Percentiles rank a stretch among this genome's conserved stretches.
Evolutionary conservation across 2,329 filamentous ascomycete species (phyloP).

Genomic region (Setomelanomma holmii): DNA sequence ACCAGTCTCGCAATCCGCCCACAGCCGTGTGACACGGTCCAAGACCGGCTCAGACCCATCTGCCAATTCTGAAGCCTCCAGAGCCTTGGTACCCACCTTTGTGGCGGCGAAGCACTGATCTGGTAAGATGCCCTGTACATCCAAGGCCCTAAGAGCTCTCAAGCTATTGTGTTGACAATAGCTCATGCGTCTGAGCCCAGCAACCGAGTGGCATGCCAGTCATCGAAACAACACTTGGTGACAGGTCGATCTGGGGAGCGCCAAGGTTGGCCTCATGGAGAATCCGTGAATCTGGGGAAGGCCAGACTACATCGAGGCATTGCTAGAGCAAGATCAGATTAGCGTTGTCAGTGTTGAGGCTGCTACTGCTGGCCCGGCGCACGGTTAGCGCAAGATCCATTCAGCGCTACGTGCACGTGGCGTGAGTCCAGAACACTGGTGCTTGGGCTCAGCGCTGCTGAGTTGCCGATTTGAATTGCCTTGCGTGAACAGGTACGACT

Average conservation of each 20-base stretch:
- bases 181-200: slow-evolving; percentile 6
- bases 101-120: slow-evolving; percentile 1
- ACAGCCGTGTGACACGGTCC: background rate
- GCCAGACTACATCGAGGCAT: background rate
- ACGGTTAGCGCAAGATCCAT: slow-evolving; percentile 7
- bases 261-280: no score
- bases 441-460: background rate
- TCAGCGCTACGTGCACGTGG: slow-evolving; percentile 13
- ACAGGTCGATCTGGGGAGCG: slow-evolving; percentile 1
- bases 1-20: background rate
- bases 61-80: background rate
- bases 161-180: slow-evolving; percentile 1
- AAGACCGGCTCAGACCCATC: background rate
- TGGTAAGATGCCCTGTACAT: slow-evolving; percentile 5
- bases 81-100: slow-evolving; percentile 1
- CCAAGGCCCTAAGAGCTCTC: background rate
- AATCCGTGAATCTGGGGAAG: slow-evolving; percentile 2
- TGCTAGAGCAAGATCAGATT: background rate
- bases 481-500: background rate
- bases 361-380: slow-evolving; percentile 8
- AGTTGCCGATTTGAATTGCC: slow-evolving; percentile 8
- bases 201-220: slow-evolving; percentile 9
- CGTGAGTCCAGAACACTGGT: slow-evolving; percentile 16
- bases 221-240: background rate
- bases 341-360: background rate